These are phyloP conservation scores for Termitomyces sp. DNA, from an alignment of 768 basidiomycete genomes.

Conservation along the genomic window DNA sequence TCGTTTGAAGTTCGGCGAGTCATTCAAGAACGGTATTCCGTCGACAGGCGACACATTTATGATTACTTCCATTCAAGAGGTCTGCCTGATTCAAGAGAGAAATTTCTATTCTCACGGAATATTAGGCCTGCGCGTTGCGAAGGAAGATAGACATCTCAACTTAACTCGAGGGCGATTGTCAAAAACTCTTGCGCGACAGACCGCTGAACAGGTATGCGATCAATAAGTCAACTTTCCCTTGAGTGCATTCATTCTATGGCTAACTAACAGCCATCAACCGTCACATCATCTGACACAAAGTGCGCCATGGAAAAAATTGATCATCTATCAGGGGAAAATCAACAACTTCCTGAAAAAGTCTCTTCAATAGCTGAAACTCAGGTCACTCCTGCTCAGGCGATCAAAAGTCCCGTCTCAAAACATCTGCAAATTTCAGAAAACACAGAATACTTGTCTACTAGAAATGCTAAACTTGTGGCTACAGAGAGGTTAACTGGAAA, in stretches of 20 bases:
- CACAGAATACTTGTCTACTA: background rate
- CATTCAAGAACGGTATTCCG: constrained; percentile 63
- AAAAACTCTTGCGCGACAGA: constrained; percentile 16
- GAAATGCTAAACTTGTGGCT: constrained; percentile 13
- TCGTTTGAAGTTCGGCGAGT: constrained; percentile 64
- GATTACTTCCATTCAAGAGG: constrained; percentile 72
- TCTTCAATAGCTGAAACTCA: background rate
- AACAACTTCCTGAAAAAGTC: background rate
- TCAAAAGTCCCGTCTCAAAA: background rate
- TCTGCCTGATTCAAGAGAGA: constrained; percentile 14
- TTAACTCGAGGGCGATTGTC: constrained; percentile 36
- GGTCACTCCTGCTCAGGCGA: background rate
- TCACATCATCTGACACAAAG: background rate
- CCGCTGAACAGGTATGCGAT: constrained; percentile 4
- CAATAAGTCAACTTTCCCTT: background rate
- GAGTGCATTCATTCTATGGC: background rate
- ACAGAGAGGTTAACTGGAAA: constrained; percentile 8
- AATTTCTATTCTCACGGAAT: constrained; percentile 19
- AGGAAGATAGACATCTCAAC: constrained; percentile 58
- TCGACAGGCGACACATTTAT: constrained; percentile 71
- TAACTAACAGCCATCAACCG: background rate
- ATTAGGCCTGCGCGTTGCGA: constrained; percentile 55
- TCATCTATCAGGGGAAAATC: background rate
- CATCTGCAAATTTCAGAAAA: background rate
- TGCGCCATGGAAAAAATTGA: background rate